Evolutionary conservation across 768 basidiomycete species (phyloP), one percentile per base, ranked within the genome.

Genomic region (Hemileccinum impolitum): DNA sequence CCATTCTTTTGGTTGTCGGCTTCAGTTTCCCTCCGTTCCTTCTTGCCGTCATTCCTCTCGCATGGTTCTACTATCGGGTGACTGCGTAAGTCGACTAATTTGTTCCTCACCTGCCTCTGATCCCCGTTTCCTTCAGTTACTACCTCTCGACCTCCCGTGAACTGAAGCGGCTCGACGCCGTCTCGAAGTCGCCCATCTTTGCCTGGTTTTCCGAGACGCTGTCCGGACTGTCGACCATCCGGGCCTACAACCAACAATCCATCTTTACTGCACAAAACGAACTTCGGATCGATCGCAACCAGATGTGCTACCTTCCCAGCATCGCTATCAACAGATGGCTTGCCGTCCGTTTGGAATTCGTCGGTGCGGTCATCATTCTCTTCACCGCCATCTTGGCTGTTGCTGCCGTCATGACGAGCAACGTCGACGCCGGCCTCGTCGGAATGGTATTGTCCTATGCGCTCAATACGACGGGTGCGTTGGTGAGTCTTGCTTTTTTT

Each of bases 151-250:
- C 90, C 0, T 90, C 87, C 1, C 83, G 91, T 21, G 91, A 94
- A 64, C 76, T 94, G 21, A 92, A 94, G 65, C 87, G 91, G 13
- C 75, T 94, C 13, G 91, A 94, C 56, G 87, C 92, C 1, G 85
- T 91, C 21, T 90, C 90, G 6, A 84, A 89, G 34, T 91, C 90
- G 0, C 94, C 94, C 1, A 91, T 98, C 50, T 94, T 95, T 65
- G 86, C 85, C 0, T 88, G 85, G 84, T 90, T 90, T 63, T 86
- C 86, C 2, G 90, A 90, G 63, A 85, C 80, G 3, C 69, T 84
- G 32, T 76, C 79, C 3, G 92, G 92, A 6, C 67, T 91, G 32
- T 82, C 88, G 1, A 93, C 90, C 3, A 93, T 94, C 57, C 80
- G 90, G 0, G 89, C 90, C 0, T 94, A 86, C 71, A 67, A 73